Conservation (phyloP, 1,139 yeast species). For the Arxiozyma bovina region DNA sequence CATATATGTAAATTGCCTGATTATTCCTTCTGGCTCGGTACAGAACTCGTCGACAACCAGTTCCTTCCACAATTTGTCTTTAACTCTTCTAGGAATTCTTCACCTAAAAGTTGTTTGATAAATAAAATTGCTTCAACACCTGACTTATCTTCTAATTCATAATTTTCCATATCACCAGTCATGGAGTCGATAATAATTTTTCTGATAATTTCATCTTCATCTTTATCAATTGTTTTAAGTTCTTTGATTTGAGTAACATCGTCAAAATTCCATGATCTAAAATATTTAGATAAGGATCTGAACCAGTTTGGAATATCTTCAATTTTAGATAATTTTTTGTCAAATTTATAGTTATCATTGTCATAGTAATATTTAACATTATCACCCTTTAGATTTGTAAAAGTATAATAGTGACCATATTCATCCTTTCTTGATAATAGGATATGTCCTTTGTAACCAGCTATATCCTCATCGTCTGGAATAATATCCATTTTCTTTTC, state of each 20-base stretch:
- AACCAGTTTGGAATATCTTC: constrained; percentile 3
- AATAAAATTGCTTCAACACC: neutral
- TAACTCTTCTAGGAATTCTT: neutral
- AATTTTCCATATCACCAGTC: neutral
- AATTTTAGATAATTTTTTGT: neutral
- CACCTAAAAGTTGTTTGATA: neutral
- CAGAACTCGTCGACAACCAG: constrained; percentile 1
- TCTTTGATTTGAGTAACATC: neutral
- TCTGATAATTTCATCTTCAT: neutral
- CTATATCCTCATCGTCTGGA: too few species aligned
- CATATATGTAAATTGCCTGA: neutral
- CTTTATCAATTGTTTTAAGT: neutral
- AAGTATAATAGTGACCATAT: neutral
- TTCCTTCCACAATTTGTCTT: neutral
- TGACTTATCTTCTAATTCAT: neutral
- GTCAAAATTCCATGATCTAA: too few species aligned
- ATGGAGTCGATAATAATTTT: neutral
- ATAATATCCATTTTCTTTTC: too few species aligned
- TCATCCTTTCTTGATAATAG: constrained; percentile 7
- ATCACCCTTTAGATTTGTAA: neutral
- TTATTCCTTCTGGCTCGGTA: neutral
- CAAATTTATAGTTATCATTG: neutral
- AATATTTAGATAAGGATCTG: neutral
- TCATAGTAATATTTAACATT: constrained; percentile 1
- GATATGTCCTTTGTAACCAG: neutral